Percentiles rank a stretch among this genome's conserved stretches.
Evolutionary conservation across 2,329 filamentous ascomycete genomes (phyloP).

Genomic region (Ophiocordyceps sinensis): DNA sequence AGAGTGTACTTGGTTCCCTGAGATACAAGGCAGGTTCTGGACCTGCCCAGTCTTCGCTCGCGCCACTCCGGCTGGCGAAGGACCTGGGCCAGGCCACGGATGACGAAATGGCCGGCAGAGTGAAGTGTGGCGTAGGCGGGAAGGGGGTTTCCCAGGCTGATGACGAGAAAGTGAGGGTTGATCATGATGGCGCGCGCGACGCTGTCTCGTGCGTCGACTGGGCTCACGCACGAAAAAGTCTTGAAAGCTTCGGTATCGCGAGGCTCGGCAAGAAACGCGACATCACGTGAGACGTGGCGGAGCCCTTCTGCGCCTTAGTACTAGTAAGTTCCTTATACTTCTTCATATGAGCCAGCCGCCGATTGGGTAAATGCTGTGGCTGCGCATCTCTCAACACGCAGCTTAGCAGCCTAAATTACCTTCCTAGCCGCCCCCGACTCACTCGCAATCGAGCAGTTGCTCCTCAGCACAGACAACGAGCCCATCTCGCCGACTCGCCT

Average conservation of each 20-base stretch:
- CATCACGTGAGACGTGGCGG: constrained; percentile 2
- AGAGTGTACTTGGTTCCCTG: constrained; percentile 43
- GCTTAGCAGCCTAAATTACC: neutral
- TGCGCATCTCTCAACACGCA: constrained; percentile 7
- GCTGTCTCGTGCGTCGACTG: too few relatives aligned
- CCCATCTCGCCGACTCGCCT: neutral
- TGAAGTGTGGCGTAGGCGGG: constrained; percentile 68
- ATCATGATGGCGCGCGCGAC: constrained; percentile 13
- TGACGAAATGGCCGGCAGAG: constrained; percentile 70
- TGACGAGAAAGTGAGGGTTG: constrained; percentile 51
- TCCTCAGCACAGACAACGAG: constrained; percentile 1
- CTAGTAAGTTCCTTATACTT: too few relatives aligned
- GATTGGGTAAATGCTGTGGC: constrained; percentile 17
- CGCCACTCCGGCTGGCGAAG: constrained; percentile 33
- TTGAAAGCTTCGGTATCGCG: too few relatives aligned
- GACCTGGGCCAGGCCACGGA: constrained; percentile 41
- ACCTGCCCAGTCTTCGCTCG: constrained; percentile 29
- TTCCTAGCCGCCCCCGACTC: neutral
- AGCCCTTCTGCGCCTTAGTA: constrained; percentile 3
- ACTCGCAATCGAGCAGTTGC: neutral
- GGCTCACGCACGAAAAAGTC: neutral
- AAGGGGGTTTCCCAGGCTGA: constrained; percentile 76
- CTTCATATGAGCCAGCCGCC: too few relatives aligned
- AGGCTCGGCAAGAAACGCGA: neutral
- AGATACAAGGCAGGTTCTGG: constrained; percentile 33